Evolutionary conservation across 805 yeast genomes (phyloP).

Genomic region (Wickerhamomyces kurtzmanii): DNA sequence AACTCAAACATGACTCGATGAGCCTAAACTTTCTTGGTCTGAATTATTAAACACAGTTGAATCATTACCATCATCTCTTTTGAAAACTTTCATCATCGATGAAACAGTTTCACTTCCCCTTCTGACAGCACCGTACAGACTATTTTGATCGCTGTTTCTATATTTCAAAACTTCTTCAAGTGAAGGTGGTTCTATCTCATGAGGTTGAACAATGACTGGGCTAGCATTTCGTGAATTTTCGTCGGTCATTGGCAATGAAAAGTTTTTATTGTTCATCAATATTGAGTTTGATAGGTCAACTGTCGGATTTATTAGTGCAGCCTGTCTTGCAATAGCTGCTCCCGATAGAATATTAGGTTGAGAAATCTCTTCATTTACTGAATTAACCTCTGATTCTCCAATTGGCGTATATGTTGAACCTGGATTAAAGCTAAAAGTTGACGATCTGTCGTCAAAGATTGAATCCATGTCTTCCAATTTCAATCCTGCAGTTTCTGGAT

Average conservation of each 20-base stretch:
- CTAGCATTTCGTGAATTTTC: conserved; percentile 6
- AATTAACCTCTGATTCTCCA: conserved; percentile 2
- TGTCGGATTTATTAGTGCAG: conserved; percentile 12
- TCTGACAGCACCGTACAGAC: conserved; percentile 24
- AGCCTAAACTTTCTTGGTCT: conserved; percentile 10
- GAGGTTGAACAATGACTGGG: conserved; percentile 7
- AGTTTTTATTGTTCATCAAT: conserved; percentile 14
- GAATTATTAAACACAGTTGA: conserved; percentile 17
- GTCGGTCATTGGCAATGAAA: too few species aligned
- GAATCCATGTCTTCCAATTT: conserved; percentile 88
- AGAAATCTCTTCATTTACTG: neutral
- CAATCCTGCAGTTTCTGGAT: conserved; percentile 89
- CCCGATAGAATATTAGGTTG: conserved; percentile 18
- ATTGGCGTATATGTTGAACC: conserved; percentile 14
- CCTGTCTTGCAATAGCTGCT: conserved; percentile 35
- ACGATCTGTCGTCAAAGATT: conserved; percentile 63
- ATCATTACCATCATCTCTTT: conserved; percentile 13
- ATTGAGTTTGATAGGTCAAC: conserved; percentile 17
- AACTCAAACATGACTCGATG: conserved; percentile 1
- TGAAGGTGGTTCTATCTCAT: conserved; percentile 26
- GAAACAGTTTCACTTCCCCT: conserved; percentile 33
- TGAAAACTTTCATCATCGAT: conserved; percentile 20
- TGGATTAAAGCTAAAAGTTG: conserved; percentile 22
- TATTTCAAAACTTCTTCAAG: conserved; percentile 24
- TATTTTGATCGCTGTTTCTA: conserved; percentile 18